A percentile compares a stretch with the other conserved stretches of the same genome.
These are phyloP conservation scores for Fusarium sp. DNA, from an alignment of 2,329 filamentous ascomycete species.

Conservation along the genomic window DNA sequence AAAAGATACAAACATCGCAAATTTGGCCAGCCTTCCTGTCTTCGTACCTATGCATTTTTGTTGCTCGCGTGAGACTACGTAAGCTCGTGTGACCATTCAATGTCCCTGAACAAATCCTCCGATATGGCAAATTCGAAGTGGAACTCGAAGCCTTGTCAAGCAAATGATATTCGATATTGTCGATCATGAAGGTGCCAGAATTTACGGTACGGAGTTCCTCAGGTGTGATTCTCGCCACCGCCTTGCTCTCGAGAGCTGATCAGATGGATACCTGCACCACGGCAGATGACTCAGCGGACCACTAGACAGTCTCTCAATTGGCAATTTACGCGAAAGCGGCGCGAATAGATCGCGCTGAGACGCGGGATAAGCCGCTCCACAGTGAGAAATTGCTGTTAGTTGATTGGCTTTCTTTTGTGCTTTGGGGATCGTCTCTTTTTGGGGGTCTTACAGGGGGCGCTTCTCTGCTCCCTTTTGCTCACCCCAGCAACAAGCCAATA, in stretches of 20 bases:
- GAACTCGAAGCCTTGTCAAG: background rate
- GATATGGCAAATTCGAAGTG: conserved; percentile 17
- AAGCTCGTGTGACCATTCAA: conserved; percentile 27
- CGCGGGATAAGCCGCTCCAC: conserved; percentile 16
- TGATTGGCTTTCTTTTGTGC: conserved; percentile 15
- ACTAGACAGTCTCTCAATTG: conserved; percentile 16
- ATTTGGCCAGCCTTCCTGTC: no score
- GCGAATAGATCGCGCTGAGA: conserved; percentile 44
- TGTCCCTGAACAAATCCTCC: background rate
- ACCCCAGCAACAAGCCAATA: conserved; percentile 36
- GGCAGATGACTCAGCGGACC: conserved; percentile 38
- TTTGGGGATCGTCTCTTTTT: conserved; percentile 17
- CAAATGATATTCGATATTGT: background rate
- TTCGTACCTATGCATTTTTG: background rate
- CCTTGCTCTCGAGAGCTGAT: conserved; percentile 19
- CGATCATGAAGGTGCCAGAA: conserved; percentile 22
- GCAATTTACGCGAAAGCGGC: conserved; percentile 52
- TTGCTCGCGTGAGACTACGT: conserved; percentile 16
- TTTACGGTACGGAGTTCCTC: background rate
- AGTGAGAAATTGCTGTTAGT: conserved; percentile 24
- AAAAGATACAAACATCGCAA: background rate
- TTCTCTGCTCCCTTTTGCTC: conserved; percentile 26
- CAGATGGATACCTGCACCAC: conserved; percentile 16
- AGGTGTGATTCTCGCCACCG: conserved; percentile 22
- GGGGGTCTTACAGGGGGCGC: conserved; percentile 10